A percentile compares a stretch with the other conserved stretches of the same genome.
These are phyloP conservation scores for Botrytis elliptica DNA, from an alignment of 2,329 filamentous ascomycete genomes.

Conservation along the genomic window DNA sequence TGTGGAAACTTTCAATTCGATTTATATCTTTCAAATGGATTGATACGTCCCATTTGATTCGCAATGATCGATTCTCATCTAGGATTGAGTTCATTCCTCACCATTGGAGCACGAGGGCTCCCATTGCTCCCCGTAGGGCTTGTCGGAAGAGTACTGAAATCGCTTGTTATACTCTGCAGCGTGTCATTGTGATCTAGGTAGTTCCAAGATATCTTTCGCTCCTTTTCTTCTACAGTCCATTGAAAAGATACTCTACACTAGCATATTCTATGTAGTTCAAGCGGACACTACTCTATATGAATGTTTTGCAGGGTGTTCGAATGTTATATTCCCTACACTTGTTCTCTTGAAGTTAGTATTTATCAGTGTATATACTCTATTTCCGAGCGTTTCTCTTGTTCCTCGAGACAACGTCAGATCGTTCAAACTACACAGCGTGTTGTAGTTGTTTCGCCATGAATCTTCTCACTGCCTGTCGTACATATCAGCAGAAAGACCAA, in stretches of 20 bases:
- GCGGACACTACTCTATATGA: constrained; percentile 8
- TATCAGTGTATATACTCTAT: not conserved
- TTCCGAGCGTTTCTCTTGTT: not conserved
- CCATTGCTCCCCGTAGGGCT: not conserved
- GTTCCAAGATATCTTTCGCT: not conserved
- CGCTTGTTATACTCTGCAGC: not conserved
- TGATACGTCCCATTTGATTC: not conserved
- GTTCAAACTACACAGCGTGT: not conserved
- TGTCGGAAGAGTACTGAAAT: not conserved
- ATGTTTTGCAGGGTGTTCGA: not conserved
- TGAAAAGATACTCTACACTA: not conserved
- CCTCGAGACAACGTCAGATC: not conserved
- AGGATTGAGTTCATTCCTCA: not conserved
- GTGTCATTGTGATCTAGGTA: not conserved
- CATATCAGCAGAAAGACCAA: not conserved
- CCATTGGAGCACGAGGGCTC: not conserved
- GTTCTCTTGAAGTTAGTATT: not conserved
- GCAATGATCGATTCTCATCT: not conserved
- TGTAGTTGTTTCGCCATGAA: not conserved
- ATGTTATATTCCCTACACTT: not conserved
- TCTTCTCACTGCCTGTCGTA: not conserved
- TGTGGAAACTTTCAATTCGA: not conserved
- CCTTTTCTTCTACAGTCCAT: not conserved
- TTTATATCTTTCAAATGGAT: not conserved
- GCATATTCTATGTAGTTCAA: not conserved